Conservation (phyloP, 163 green algal genomes). For the Smithsoniella earleae region DNA sequence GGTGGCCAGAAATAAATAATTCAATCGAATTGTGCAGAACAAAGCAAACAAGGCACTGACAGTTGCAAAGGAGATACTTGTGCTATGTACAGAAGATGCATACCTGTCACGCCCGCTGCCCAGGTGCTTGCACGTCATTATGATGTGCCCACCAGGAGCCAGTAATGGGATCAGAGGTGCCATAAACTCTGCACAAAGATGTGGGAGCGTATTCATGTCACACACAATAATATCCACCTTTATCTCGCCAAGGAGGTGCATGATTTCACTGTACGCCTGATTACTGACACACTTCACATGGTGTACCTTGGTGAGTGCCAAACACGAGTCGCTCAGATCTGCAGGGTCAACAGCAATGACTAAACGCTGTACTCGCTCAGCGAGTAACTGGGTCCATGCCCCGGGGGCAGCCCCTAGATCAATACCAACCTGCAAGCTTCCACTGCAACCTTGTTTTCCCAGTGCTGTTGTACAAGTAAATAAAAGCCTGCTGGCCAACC, state of each 20-base stretch:
- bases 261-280: neutral
- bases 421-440: neutral
- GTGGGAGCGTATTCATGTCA: slow-evolving; percentile 13
- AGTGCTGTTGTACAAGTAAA: no score
- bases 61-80: no score
- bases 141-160: neutral
- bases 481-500: no score
- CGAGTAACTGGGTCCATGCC: slow-evolving; percentile 14
- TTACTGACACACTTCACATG: neutral
- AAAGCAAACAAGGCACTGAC: no score
- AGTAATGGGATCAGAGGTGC: neutral
- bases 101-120: neutral
- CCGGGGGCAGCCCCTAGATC: neutral
- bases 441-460: no score
- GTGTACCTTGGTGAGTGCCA: neutral
- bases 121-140: neutral
- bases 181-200: neutral
- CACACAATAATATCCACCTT: slow-evolving; percentile 3
- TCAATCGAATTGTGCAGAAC: no score
- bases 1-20: no score
- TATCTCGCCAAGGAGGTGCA: neutral
- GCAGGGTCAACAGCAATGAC: slow-evolving; percentile 12
- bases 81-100: no score
- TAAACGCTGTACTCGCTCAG: neutral
- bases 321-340: neutral